These are phyloP conservation scores for Collybia sordida DNA, from an alignment of 768 basidiomycete species.

Conservation along the genomic window DNA sequence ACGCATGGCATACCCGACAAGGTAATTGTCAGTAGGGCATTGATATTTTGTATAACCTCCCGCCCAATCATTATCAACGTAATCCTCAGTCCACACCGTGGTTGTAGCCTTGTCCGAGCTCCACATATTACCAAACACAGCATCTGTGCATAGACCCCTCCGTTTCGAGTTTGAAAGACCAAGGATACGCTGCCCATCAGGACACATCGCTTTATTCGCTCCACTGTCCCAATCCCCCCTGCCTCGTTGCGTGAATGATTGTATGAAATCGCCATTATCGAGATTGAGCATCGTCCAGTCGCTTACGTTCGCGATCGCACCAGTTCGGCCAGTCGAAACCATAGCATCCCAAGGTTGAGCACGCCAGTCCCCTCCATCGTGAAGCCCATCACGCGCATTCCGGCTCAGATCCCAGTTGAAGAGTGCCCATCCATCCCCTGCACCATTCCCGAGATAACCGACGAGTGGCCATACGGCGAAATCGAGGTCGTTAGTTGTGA, in stretches of 20 bases:
- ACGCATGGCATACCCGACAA: slow-evolving; percentile 14
- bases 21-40: slow-evolving; percentile 11
- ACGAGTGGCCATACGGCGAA: slow-evolving; percentile 15
- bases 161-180: slow-evolving; percentile 12
- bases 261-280: slow-evolving; percentile 12
- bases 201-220: slow-evolving; percentile 15
- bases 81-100: slow-evolving; percentile 8
- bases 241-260: slow-evolving; percentile 7
- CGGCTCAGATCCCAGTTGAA: slow-evolving; percentile 13
- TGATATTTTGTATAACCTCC: slow-evolving; percentile 15
- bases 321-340: slow-evolving; percentile 2
- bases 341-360: slow-evolving; percentile 7
- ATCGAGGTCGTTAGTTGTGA: slow-evolving; percentile 12
- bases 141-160: slow-evolving; percentile 11
- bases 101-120: slow-evolving; percentile 10
- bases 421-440: slow-evolving; percentile 16
- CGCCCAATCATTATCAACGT: slow-evolving; percentile 13
- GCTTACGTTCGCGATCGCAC: slow-evolving; percentile 4
- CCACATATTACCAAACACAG: slow-evolving; percentile 8
- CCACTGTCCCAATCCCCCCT: slow-evolving; percentile 15
- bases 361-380: slow-evolving; percentile 16
- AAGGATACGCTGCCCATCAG: slow-evolving; percentile 14
- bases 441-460: slow-evolving; percentile 10
- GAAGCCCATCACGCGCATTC: slow-evolving; percentile 7
- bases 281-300: slow-evolving; percentile 16